phyloP scores from a whole-genome alignment of 495 filamentous ascomycete species.

The Symbiotaphrina buchneri region DNA sequence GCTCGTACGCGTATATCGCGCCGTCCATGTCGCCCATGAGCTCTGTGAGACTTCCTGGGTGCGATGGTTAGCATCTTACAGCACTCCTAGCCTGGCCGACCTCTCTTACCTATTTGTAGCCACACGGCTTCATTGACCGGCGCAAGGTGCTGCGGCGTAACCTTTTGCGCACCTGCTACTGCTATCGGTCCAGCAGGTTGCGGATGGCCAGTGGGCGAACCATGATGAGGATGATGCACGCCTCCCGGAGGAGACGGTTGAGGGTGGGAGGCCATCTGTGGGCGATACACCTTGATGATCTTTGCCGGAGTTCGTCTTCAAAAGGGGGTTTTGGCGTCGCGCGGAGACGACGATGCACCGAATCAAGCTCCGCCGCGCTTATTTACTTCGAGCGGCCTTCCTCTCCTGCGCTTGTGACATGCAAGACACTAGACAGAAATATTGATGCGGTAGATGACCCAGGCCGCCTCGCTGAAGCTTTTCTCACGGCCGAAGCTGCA shows the following conservation, averaged over 20 bases:
- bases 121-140: slow-evolving; percentile 70
- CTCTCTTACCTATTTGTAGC: slow-evolving; percentile 81
- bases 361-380: too few species aligned
- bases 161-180: slow-evolving; percentile 9
- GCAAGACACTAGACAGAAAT: too few species aligned
- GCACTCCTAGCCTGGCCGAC: neutral
- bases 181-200: neutral
- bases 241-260: slow-evolving; percentile 6
- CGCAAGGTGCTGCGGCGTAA: slow-evolving; percentile 34
- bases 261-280: slow-evolving; percentile 6
- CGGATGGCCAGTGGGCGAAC: neutral
- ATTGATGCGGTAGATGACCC: too few species aligned
- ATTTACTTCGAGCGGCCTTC: too few species aligned
- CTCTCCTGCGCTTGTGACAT: too few species aligned
- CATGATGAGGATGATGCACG: slow-evolving; percentile 5
- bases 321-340: too few species aligned
- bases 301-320: too few species aligned
- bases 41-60: slow-evolving; percentile 61
- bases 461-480: too few species aligned
- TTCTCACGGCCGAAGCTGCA: too few species aligned
- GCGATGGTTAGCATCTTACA: neutral
- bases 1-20: slow-evolving; percentile 72
- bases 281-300: too few species aligned
- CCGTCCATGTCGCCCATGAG: slow-evolving; percentile 73
- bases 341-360: too few species aligned